A percentile compares a stretch with the other conserved stretches of the same genome.
phyloP scores from a whole-genome alignment of 768 basidiomycete species.

The Termitomyces sp. region DNA sequence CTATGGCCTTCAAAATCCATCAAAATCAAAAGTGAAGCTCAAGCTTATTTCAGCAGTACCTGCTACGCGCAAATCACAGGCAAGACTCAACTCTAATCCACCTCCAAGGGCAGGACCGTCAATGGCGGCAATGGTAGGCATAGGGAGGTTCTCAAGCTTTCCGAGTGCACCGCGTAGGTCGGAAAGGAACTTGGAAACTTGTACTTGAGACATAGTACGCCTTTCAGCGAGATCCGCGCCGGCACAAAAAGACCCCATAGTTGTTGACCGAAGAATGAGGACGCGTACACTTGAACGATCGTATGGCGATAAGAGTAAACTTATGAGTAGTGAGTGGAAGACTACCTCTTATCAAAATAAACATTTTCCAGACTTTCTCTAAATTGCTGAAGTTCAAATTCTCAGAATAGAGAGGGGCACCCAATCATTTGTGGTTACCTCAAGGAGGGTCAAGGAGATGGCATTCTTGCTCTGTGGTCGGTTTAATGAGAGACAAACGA shows the following conservation, averaged over 20 bases:
- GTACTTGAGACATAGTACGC: slow-evolving; percentile 68
- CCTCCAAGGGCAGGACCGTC: slow-evolving; percentile 93
- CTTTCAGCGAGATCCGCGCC: slow-evolving; percentile 88
- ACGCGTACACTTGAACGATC: slow-evolving; percentile 53
- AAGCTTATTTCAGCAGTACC: slow-evolving; percentile 39
- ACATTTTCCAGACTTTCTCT: slow-evolving; percentile 61
- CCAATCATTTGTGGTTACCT: slow-evolving; percentile 33
- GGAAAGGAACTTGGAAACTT: slow-evolving; percentile 74
- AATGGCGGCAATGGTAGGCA: slow-evolving; percentile 90
- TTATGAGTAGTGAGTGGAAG: neutral
- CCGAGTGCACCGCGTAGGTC: slow-evolving; percentile 68
- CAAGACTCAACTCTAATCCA: slow-evolving; percentile 83
- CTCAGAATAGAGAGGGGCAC: neutral
- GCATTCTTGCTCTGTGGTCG: slow-evolving; percentile 84
- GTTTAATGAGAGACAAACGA: slow-evolving; percentile 73
- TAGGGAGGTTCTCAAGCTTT: slow-evolving; percentile 73
- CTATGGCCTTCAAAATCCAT: slow-evolving; percentile 35
- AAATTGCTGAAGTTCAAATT: slow-evolving; percentile 48
- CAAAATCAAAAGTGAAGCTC: neutral
- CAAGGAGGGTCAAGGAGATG: slow-evolving; percentile 67
- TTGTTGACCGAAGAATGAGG: slow-evolving; percentile 78
- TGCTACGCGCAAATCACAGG: slow-evolving; percentile 87
- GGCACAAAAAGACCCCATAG: slow-evolving; percentile 79
- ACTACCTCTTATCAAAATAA: slow-evolving; percentile 60
- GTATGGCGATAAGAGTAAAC: slow-evolving; percentile 2